A percentile compares a stretch with the other conserved stretches of the same genome.
Evolutionary conservation across 106 monocot species (phyloP).

Genomic region (Acanthochlamys bracteata): DNA sequence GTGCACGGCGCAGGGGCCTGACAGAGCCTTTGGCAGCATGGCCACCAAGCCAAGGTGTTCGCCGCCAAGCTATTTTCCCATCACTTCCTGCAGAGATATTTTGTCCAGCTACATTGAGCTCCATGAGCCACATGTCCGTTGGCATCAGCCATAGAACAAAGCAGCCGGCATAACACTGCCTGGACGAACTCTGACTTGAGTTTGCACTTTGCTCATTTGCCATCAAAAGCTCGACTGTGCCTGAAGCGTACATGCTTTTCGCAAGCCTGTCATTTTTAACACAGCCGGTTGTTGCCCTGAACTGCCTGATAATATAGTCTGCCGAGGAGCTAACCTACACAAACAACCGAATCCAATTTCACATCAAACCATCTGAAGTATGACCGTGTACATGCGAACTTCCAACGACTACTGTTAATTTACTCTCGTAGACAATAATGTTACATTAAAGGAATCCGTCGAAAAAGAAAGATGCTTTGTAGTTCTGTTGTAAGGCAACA

Average conservation of each 20-base stretch:
- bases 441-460: neutral
- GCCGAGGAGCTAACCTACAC: conserved; percentile 54
- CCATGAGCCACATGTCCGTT: conserved; percentile 69
- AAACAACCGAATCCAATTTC: neutral
- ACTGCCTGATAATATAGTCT: conserved; percentile 76
- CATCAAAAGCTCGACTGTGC: conserved; percentile 44
- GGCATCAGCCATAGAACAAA: conserved; percentile 84
- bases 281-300: conserved; percentile 55
- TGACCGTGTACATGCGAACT: too few relatives aligned
- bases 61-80: conserved; percentile 62
- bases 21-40: conserved; percentile 67
- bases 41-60: conserved; percentile 74
- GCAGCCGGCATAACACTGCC: conserved; percentile 30
- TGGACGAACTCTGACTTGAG: neutral
- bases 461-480: neutral
- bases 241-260: conserved; percentile 60
- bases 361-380: too few relatives aligned
- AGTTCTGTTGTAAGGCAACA: neutral
- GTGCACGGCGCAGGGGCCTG: conserved; percentile 63
- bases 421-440: neutral
- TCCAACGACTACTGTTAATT: too few relatives aligned
- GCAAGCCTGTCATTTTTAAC: conserved; percentile 27
- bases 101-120: conserved; percentile 46
- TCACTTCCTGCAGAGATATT: conserved; percentile 64
- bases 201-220: conserved; percentile 8